Base-by-base conservation (phyloP, 2,329 filamentous ascomycete genomes). In the Dryadomyces quercus-mongolicae region DNA sequence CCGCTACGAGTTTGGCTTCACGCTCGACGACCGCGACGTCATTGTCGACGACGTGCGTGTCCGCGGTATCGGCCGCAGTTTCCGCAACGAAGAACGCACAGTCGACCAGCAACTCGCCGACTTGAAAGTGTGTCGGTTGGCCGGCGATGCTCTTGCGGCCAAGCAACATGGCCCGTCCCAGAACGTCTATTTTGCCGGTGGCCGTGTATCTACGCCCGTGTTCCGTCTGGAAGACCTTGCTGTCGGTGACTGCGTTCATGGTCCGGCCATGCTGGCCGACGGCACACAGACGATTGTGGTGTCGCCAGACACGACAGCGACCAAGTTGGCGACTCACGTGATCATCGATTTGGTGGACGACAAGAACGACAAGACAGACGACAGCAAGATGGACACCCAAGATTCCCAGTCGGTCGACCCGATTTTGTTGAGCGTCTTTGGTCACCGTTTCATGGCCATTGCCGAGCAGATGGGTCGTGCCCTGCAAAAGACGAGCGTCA, bases 1-100 rank as follows among this genome's bases (percentile, higher is more conserved):
- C 64, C 84, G 89, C 52, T 90, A 93, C 64, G 91, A 96, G 64
- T 96, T 96, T 64, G 90, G 90, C 0, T 96, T 96, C 64, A 94
- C 87, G 0, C 73, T 96, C 2, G 76, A 94, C 56, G 76, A 94
- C 56, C 77, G 90, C 54, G 88, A 95, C 61, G 88, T 95, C 54
- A 91, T 95, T 48, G 77, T 95, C 9, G 91, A 96, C 58, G 91
- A 95, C 66, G 86, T 95, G 4, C 82, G 91, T 43, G 87, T 91
- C 5, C 78, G 92, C 55, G 89, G 89, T 15, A 94, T 95, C 58
- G 91, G 88, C 49, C 94, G 90, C 74, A 92, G 88, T 48, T 92
- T 91, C 66, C 78, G 86, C 53, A 84, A 86, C 48, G 72, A 85
- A 34, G 86, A 89, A 57, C 85, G 88, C 71, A 92, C 86, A 0